These are phyloP conservation scores for Colletotrichum nymphaeae DNA, from an alignment of 2,329 filamentous ascomycete species.

Conservation along the genomic window DNA sequence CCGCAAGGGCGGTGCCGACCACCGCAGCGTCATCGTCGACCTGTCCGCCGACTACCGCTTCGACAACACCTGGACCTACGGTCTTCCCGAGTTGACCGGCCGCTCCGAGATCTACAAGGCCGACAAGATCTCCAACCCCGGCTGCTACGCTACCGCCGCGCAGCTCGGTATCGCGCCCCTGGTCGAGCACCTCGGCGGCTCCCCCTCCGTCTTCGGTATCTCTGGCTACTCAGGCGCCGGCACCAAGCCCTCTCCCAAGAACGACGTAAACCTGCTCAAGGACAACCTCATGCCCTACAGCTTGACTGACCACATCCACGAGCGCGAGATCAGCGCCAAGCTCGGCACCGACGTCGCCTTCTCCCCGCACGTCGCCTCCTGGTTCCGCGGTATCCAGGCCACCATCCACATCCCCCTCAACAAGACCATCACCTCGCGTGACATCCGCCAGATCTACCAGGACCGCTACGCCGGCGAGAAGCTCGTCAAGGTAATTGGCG, in stretches of 20 bases:
- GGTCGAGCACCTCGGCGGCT: slow-evolving; percentile 78
- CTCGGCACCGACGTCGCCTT: slow-evolving; percentile 83
- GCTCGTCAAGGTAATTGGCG: slow-evolving; percentile 91
- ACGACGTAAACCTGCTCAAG: slow-evolving; percentile 83
- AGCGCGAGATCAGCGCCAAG: slow-evolving; percentile 87
- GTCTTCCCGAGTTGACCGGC: slow-evolving; percentile 86
- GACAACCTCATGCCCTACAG: slow-evolving; percentile 94
- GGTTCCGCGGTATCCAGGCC: slow-evolving; percentile 96
- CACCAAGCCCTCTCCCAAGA: slow-evolving; percentile 94
- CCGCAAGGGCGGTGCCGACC: slow-evolving; percentile 59
- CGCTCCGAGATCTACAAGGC: slow-evolving; percentile 81
- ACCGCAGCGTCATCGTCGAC: slow-evolving; percentile 85
- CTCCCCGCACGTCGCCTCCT: slow-evolving; percentile 93
- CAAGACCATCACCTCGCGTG: slow-evolving; percentile 87
- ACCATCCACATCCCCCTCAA: slow-evolving; percentile 91
- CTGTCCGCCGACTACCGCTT: slow-evolving; percentile 98
- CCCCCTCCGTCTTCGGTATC: slow-evolving; percentile 88
- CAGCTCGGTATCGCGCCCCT: slow-evolving; percentile 90
- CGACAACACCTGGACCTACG: slow-evolving; percentile 87
- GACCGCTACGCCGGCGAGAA: slow-evolving; percentile 96
- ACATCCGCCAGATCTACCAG: slow-evolving; percentile 95
- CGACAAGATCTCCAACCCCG: slow-evolving; percentile 89
- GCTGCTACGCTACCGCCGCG: slow-evolving; percentile 94
- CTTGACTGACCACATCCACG: slow-evolving; percentile 93
- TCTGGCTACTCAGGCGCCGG: slow-evolving; percentile 96